Evolutionary conservation across 257 asterid genomes (phyloP), one percentile per base, ranked within the genome.

Genomic region (Paulownia fortunei): DNA sequence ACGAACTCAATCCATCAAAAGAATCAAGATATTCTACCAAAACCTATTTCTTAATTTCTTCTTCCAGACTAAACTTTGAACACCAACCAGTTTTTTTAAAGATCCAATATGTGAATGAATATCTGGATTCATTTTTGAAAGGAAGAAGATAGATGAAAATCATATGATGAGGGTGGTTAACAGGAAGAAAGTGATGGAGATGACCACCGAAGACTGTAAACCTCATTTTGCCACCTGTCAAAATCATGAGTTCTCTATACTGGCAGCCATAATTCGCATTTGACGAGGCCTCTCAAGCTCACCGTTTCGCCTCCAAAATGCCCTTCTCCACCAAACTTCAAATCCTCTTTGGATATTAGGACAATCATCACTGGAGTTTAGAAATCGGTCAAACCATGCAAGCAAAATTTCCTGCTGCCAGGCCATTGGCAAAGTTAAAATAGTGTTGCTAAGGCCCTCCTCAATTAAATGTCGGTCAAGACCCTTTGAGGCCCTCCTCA

Each of bases 281-380:
- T 82, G 92, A n/a, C 79, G 85, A 51, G 96, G 88, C 61, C 76
- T 84, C 67, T 86, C 91, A 37, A 74, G 55, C 81, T 90, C 92
- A 41, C 86, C 85, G 24, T 82, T 89, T 55, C 96, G 76, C 80
- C 84, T 88, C 97, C 90, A 86, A 79, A 95, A 93, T 0, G 98
- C 96, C 87, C 99, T 87, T 86, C 93, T 95, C 99, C 99, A 95
- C 98, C 99, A 95, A 81, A 92, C 91, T 52, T 92, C 94, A 67
- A 95, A 95, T 5, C 97, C 99, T 32, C 99, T 86, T 81, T 89
- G 97, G 26, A 95, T 89, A 76, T 95, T 95, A 0, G 99, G 99
- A 47, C 99, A 93, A 69, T 95, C 99, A 47, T 95, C 97, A 1
- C 92, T 89, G 0, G 93, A 81, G 60, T 89, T 92, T 41, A 95